Evolutionary conservation across 73 alveolate genomes (phyloP).

Genomic region (Breviolum minutum): DNA sequence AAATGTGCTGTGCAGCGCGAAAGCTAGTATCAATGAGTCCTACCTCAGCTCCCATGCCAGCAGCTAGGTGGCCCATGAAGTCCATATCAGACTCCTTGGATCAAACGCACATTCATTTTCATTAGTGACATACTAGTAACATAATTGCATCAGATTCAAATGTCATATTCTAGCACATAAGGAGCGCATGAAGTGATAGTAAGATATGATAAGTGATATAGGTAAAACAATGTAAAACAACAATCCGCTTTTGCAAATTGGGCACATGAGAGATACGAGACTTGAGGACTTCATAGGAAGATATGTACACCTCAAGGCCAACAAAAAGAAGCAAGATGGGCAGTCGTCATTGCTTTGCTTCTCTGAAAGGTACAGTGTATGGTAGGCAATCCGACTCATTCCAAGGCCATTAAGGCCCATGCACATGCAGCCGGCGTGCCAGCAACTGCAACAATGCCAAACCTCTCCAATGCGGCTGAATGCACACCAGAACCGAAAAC

Average conservation of each 20-base stretch:
- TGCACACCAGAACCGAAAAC: background rate
- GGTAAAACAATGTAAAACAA: no score
- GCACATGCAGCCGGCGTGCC: conserved; percentile 75
- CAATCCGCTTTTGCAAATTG: background rate
- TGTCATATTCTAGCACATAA: background rate
- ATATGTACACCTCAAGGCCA: conserved; percentile 43
- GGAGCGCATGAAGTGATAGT: background rate
- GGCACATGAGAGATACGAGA: background rate
- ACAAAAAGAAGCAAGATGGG: background rate
- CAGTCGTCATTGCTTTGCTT: background rate
- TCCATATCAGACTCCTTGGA: conserved; percentile 66
- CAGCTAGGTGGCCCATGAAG: conserved; percentile 61
- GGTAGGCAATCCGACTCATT: background rate
- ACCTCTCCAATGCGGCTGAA: background rate
- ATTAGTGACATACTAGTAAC: background rate
- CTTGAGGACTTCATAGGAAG: conserved; percentile 71
- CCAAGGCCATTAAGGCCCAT: background rate
- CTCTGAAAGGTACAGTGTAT: background rate
- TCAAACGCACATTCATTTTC: background rate
- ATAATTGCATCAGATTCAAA: no score
- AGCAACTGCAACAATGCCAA: conserved; percentile 61
- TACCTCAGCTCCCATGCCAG: conserved; percentile 77
- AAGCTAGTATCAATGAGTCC: background rate
- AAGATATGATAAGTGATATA: no score
- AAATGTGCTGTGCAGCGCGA: no score